Conservation (phyloP, 805 yeast genomes). For the Candida namnaoensis region DNA sequence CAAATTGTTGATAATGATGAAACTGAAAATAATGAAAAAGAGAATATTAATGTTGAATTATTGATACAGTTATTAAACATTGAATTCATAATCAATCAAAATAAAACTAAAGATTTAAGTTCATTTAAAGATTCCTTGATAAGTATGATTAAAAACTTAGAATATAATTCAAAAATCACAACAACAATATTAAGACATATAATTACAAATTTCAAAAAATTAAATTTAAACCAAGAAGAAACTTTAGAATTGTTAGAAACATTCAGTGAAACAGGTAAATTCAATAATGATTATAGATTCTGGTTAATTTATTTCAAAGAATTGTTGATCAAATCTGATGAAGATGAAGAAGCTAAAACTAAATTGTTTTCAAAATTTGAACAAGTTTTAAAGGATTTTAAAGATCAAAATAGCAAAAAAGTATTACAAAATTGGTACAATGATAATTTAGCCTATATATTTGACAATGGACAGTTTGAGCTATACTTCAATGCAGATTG, state of each 20-base stretch:
- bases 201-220: constrained; percentile 13
- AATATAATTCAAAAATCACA: constrained; percentile 22
- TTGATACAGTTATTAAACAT: constrained; percentile 34
- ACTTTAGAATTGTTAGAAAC: constrained; percentile 14
- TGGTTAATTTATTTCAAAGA: not conserved
- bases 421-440: too few relatives aligned
- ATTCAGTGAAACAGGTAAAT: not conserved
- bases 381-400: too few relatives aligned
- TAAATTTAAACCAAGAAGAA: constrained; percentile 11
- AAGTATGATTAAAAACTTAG: constrained; percentile 21
- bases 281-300: not conserved
- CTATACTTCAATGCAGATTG: too few relatives aligned
- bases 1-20: too few relatives aligned
- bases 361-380: not conserved
- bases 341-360: not conserved
- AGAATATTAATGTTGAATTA: constrained; percentile 21
- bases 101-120: constrained; percentile 3
- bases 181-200: constrained; percentile 18
- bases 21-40: too few relatives aligned
- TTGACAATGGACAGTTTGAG: too few relatives aligned
- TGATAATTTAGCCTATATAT: too few relatives aligned
- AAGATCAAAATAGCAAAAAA: not conserved
- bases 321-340: not conserved
- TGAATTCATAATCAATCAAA: constrained; percentile 24
- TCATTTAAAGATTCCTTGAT: constrained; percentile 14